Base-by-base conservation (phyloP, 139 green algal genomes). In the Closterium sp. region DNA sequence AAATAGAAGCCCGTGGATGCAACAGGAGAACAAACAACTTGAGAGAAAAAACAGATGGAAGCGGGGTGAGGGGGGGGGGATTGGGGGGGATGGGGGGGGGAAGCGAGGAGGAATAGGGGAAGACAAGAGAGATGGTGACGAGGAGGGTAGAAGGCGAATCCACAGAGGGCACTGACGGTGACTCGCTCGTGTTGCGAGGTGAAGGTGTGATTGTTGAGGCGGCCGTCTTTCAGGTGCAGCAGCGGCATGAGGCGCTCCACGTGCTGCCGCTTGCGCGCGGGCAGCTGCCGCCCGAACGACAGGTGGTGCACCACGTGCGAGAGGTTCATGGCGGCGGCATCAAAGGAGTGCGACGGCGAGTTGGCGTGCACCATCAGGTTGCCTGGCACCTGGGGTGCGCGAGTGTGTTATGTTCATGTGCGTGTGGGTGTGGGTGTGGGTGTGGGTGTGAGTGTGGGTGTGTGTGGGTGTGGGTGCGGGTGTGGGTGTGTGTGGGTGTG, bases 251-350 rank as follows among this genome's bases (percentile, higher is more conserved):
- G 7, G 25, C 89, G 32, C 6, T 93, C 88, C 28, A 95, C 21
- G 12, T 92, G 81, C 6, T 93, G 32, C 38, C 86, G 28, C 21
- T 91, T 34, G 7, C 66, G 21, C 38, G 16, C 32, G 31, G 38
- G 85, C 25, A 93, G 64, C 88, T 93, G 90, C 5, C 90, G 66
- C 28, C 94, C 94, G 31, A 96, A 96, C 33, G 85, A 94, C 28
- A 96, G 88, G 87, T 93, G 88, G 38, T 96, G 34, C 19, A 96
- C 94, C 28, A 84, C 33, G 87, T 96, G 94, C 30, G 91, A 93
- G 88, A 96, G 94, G 92, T 96, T 96, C 91, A 96, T 92, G 10
- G 69, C 89, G 0, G 91, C 55, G 0, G 34, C 21, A 66, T 95
- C 84, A 84, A 96, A 95, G 23, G 93, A 95, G 89, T 94, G 91